phyloP scores from a whole-genome alignment of 1,284 basidiomycete species.

The Pholiota adiposa region DNA sequence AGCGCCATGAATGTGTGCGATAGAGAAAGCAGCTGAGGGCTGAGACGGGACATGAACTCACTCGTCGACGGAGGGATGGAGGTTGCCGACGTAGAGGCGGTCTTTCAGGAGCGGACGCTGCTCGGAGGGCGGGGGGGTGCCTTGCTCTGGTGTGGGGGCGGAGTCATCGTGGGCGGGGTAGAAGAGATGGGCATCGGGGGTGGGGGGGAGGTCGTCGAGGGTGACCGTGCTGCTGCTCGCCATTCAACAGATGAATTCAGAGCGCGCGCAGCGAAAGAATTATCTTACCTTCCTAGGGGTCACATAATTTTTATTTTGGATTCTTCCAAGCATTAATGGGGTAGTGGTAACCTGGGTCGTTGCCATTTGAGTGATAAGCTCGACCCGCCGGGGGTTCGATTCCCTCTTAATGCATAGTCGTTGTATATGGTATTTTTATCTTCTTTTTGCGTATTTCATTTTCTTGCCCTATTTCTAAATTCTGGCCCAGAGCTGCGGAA shows the following conservation, averaged over 20 bases:
- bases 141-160: conserved; percentile 1
- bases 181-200: conserved; percentile 18
- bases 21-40: background rate
- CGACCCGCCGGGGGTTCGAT: conserved; percentile 81
- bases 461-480: no score
- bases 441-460: no score
- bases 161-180: conserved; percentile 17
- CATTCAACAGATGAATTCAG: conserved; percentile 10
- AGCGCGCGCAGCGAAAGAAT: no score
- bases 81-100: conserved; percentile 90
- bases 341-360: conserved; percentile 39
- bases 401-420: conserved; percentile 75
- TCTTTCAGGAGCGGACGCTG: conserved; percentile 53
- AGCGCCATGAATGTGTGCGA: background rate
- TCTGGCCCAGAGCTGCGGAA: no score
- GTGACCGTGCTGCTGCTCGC: conserved; percentile 28
- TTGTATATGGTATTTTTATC: no score
- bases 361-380: conserved; percentile 33
- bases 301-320: no score
- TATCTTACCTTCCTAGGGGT: no score
- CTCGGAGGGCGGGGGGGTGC: conserved; percentile 13
- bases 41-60: conserved; percentile 42
- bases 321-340: conserved; percentile 31
- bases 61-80: conserved; percentile 90
- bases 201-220: conserved; percentile 23